A percentile compares a stretch with the other conserved stretches of the same genome.
Conservation (phyloP, 2,329 filamentous ascomycete species). For the Beauveria brongniartii region DNA sequence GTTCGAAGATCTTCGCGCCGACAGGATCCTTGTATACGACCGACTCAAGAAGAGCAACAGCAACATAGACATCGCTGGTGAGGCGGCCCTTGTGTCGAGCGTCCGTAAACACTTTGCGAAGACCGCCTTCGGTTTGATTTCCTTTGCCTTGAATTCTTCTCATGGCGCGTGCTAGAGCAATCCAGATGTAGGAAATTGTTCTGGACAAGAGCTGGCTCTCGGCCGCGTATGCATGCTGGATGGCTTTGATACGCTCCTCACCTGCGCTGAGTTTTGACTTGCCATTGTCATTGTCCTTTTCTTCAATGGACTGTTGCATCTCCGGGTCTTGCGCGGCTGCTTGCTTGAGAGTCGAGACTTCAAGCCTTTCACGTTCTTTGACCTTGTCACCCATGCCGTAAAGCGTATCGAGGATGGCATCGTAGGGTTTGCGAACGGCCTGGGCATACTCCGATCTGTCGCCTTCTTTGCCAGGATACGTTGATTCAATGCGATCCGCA, state of each 20-base stretch:
- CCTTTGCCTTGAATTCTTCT: slow-evolving; percentile 86
- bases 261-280: slow-evolving; percentile 44
- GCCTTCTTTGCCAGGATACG: slow-evolving; percentile 67
- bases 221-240: slow-evolving; percentile 59
- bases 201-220: slow-evolving; percentile 72
- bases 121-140: slow-evolving; percentile 58
- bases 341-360: slow-evolving; percentile 50
- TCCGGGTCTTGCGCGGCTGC: slow-evolving; percentile 31
- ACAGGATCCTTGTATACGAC: slow-evolving; percentile 92
- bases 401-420: slow-evolving; percentile 75
- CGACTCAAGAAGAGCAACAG: slow-evolving; percentile 86
- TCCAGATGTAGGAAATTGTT: slow-evolving; percentile 90
- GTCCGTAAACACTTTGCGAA: slow-evolving; percentile 82
- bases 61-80: slow-evolving; percentile 91
- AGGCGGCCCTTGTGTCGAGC: slow-evolving; percentile 80
- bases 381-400: slow-evolving; percentile 75
- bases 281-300: slow-evolving; percentile 44
- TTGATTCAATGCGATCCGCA: slow-evolving; percentile 78
- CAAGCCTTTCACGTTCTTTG: slow-evolving; percentile 53
- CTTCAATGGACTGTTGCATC: slow-evolving; percentile 30
- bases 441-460: slow-evolving; percentile 70
- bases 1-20: slow-evolving; percentile 91
- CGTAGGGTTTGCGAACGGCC: slow-evolving; percentile 74
- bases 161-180: slow-evolving; percentile 88
- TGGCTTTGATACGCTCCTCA: slow-evolving; percentile 54